Evolutionary conservation across 345 rosid genomes (phyloP).

Genomic region (Aethionema arabicum): DNA sequence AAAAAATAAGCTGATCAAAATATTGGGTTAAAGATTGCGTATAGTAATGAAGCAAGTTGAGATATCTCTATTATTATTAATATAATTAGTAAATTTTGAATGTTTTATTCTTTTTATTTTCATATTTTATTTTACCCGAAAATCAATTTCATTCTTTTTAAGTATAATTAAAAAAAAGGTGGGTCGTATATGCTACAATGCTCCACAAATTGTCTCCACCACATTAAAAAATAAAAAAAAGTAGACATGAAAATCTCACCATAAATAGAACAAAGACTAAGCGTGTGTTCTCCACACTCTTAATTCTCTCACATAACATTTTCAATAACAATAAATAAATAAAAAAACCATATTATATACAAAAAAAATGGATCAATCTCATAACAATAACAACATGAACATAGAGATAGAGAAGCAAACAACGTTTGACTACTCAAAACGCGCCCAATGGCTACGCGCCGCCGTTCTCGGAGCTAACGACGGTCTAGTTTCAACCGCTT

Average conservation of each 20-base stretch:
- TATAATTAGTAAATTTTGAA: too few relatives aligned
- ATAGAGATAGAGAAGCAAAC: constrained; percentile 45
- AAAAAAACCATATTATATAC: constrained; percentile 2
- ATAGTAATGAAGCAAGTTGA: constrained; percentile 30
- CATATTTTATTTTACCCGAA: constrained; percentile 6
- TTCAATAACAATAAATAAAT: constrained; percentile 29
- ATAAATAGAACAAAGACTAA: constrained; percentile 49
- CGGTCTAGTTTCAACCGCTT: constrained; percentile 81
- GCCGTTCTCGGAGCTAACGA: constrained; percentile 95
- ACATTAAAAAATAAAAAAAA: constrained; percentile 35
- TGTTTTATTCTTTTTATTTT: not conserved
- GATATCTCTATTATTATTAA: constrained; percentile 15
- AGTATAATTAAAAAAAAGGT: too few relatives aligned
- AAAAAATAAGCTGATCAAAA: constrained; percentile 1
- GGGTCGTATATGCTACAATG: constrained; percentile 11
- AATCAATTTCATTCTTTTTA: too few relatives aligned
- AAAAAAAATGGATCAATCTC: constrained; percentile 35
- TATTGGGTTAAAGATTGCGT: constrained; percentile 19
- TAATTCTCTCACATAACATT: constrained; percentile 17
- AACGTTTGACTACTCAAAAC: constrained; percentile 66
- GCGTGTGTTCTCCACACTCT: constrained; percentile 75
- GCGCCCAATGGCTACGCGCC: constrained; percentile 93
- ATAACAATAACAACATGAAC: constrained; percentile 29
- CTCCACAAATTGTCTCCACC: constrained; percentile 46
- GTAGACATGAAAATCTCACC: constrained; percentile 17